phyloP scores from a whole-genome alignment of 2,329 filamentous ascomycete species.

The Ophiocordyceps camponoti-saundersi region DNA sequence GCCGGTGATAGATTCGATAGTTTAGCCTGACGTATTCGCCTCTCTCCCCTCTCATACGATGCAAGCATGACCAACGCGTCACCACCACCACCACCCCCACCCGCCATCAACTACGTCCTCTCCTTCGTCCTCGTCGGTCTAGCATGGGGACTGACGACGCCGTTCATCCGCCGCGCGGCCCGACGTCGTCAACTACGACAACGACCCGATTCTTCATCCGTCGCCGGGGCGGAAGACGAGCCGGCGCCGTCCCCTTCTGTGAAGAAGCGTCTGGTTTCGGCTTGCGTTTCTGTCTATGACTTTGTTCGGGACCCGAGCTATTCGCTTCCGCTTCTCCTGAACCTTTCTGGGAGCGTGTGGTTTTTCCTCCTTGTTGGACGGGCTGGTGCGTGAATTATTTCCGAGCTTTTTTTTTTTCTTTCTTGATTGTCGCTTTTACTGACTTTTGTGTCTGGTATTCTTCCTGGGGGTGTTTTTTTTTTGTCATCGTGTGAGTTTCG shows the following conservation, averaged over 20 bases:
- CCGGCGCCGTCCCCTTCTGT: too few species aligned
- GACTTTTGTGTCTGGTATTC: too few species aligned
- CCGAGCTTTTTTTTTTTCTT: background rate
- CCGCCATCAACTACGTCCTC: slow-evolving; percentile 58
- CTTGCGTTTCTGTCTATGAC: slow-evolving; percentile 62
- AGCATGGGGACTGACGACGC: slow-evolving; percentile 85
- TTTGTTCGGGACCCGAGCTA: slow-evolving; percentile 69
- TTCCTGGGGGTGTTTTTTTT: background rate
- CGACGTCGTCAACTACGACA: slow-evolving; percentile 28
- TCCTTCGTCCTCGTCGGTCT: slow-evolving; percentile 83
- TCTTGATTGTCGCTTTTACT: too few species aligned
- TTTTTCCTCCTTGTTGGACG: slow-evolving; percentile 90
- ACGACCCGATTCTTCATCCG: slow-evolving; percentile 44
- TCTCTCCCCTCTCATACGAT: background rate
- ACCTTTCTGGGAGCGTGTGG: slow-evolving; percentile 88
- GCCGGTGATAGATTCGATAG: too few species aligned
- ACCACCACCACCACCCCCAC: background rate
- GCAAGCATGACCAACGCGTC: background rate
- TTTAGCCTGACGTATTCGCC: background rate
- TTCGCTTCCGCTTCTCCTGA: slow-evolving; percentile 68
- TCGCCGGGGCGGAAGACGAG: slow-evolving; percentile 49
- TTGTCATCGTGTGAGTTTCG: background rate
- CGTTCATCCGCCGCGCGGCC: slow-evolving; percentile 80
- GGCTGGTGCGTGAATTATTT: slow-evolving; percentile 45
- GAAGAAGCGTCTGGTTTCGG: slow-evolving; percentile 36